phyloP scores from a whole-genome alignment of 2,329 filamentous ascomycete genomes.

The Colletotrichum karsti region DNA sequence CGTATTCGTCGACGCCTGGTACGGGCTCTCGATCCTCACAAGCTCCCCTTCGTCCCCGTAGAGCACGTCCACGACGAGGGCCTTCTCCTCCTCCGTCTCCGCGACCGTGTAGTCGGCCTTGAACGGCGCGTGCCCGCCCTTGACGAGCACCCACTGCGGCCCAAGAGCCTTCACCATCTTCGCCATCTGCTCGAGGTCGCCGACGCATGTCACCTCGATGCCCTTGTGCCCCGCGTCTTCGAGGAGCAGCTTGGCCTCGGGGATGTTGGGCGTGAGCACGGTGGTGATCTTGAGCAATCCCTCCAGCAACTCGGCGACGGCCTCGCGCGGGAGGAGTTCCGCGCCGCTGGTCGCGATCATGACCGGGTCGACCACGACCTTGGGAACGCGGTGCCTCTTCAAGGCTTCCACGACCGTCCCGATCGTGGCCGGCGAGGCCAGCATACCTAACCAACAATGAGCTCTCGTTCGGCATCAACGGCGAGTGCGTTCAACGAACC shows the following conservation, averaged over 20 bases:
- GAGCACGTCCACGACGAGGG: slow-evolving; percentile 80
- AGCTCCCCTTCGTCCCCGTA: slow-evolving; percentile 66
- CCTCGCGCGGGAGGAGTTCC: slow-evolving; percentile 70
- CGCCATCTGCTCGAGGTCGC: slow-evolving; percentile 76
- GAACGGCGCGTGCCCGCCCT: slow-evolving; percentile 90
- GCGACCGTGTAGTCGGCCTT: slow-evolving; percentile 69
- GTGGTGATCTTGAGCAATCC: slow-evolving; percentile 72
- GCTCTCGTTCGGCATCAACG: background rate
- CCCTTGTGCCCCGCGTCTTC: slow-evolving; percentile 54
- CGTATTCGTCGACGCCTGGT: slow-evolving; percentile 79
- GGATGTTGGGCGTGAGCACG: slow-evolving; percentile 80
- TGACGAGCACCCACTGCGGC: slow-evolving; percentile 83
- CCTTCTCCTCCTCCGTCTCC: slow-evolving; percentile 63
- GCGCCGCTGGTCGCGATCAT: slow-evolving; percentile 90
- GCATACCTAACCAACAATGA: slow-evolving; percentile 70
- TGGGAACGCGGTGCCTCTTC: slow-evolving; percentile 61
- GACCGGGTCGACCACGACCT: slow-evolving; percentile 78
- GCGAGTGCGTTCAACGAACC: slow-evolving; percentile 59
- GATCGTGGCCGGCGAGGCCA: slow-evolving; percentile 77
- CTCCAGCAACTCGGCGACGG: slow-evolving; percentile 67
- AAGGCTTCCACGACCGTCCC: slow-evolving; percentile 73
- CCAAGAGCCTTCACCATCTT: slow-evolving; percentile 73
- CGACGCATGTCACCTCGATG: slow-evolving; percentile 58
- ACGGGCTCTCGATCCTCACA: slow-evolving; percentile 74
- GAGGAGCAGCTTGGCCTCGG: slow-evolving; percentile 75